Evolutionary conservation across 441 rosid genomes (phyloP).

Genomic region (Aleurites moluccanus): DNA sequence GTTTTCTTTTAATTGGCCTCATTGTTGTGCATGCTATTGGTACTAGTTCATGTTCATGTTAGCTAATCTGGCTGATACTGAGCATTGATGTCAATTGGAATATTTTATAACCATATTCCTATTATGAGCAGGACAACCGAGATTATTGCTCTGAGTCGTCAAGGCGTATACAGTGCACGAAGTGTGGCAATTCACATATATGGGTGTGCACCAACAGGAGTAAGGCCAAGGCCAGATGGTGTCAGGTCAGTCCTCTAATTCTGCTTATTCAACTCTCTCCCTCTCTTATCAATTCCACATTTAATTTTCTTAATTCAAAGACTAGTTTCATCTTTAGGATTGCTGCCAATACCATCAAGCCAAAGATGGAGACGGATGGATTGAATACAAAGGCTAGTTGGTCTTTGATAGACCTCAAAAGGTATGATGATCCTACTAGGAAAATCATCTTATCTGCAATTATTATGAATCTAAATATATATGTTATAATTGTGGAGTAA

Average conservation of each 20-base stretch:
- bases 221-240: constrained; percentile 96
- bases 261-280: constrained; percentile 2
- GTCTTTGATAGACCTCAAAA: constrained; percentile 76
- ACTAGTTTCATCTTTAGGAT: constrained; percentile 50
- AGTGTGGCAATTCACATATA: constrained; percentile 87
- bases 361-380: constrained; percentile 99
- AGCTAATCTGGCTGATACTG: constrained; percentile 2
- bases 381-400: constrained; percentile 90
- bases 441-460: not conserved
- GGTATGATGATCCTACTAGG: constrained; percentile 40
- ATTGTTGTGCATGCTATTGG: not conserved
- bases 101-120: constrained; percentile 14
- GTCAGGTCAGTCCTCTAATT: constrained; percentile 63
- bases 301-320: constrained; percentile 7
- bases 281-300: constrained; percentile 10
- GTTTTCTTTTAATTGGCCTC: not conserved
- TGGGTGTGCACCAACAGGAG: constrained; percentile 95
- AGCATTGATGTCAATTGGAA: not conserved
- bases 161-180: constrained; percentile 95
- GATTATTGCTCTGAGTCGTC: constrained; percentile 87
- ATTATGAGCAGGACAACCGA: constrained; percentile 48
- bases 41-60: constrained; percentile 10
- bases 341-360: constrained; percentile 98
- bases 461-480: not conserved
- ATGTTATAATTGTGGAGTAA: not conserved